Evolutionary conservation across 148 eudicot genomes (phyloP), one percentile per base, ranked within the genome.

Genomic region (Fagopyrum tataricum): DNA sequence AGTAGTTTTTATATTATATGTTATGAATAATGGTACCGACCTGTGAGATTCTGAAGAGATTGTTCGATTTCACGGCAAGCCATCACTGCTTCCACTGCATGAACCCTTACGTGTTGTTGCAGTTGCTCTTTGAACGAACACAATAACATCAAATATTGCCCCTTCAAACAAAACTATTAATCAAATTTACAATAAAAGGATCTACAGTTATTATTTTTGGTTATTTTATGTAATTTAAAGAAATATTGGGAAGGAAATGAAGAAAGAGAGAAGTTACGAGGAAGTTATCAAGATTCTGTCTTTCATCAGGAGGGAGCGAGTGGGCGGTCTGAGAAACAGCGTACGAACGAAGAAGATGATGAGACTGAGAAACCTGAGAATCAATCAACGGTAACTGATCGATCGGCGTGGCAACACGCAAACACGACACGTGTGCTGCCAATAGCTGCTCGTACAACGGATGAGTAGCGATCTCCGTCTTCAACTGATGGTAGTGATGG

Each of bases 11-110:
- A 17, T 1, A 6, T 53, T 17, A 18, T 15, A 10, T 9, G 37
- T 12, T 37, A 4, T 14, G 39, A 37, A 4, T 46, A 31, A 8
- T 14, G 13, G 5, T 23, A 64, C 43, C 40, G 82, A 93, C 98
- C 98, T 21, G 98, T 94, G 46, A 94, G 80, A 76, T 82, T 77
- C 75, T 91, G 97, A 40, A 94, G 83, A 74, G 80, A 82, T 26
- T 94, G 96, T 75, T 94, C 98, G 62, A 94, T 91, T 73, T 89
- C 97, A 72, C 98, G 93, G 84, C 98, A 91, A 70, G 90, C 97
- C 93, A 91, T 89, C 79, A 94, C 98, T 44, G 98, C 98, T 79
- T 94, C 98, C 72, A 94, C 93, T 70, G 98, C 97, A 78, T 94
- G 98, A 55, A 95, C 87, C 68, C 97, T 88, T 46, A 95, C 97